A percentile compares a stretch with the other conserved stretches of the same genome.
These are phyloP conservation scores for Mycena kentingensis DNA, from an alignment of 768 basidiomycete genomes.

Conservation along the genomic window DNA sequence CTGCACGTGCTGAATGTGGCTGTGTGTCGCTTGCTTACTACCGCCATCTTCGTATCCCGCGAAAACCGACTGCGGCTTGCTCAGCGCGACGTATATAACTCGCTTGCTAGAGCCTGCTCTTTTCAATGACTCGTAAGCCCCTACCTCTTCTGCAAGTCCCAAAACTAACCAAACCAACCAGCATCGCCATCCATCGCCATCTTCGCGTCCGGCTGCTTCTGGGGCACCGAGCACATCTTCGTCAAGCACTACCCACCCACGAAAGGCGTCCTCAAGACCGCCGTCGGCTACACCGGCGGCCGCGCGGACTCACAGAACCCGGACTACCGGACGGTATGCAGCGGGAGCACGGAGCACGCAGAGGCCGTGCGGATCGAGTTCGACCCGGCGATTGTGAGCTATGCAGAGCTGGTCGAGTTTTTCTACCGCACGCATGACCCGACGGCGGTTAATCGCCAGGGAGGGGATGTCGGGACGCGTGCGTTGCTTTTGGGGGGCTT, in stretches of 20 bases:
- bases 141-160: too few relatives aligned
- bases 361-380: slow-evolving; percentile 70
- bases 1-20: too few relatives aligned
- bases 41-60: too few relatives aligned
- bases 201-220: slow-evolving; percentile 50
- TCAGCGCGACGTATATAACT: too few relatives aligned
- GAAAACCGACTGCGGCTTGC: too few relatives aligned
- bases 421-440: slow-evolving; percentile 80
- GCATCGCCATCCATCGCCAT: background rate
- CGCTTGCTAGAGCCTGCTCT: too few relatives aligned
- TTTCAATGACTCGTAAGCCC: too few relatives aligned
- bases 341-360: slow-evolving; percentile 68
- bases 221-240: slow-evolving; percentile 67
- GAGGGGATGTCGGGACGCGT: slow-evolving; percentile 64
- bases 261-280: slow-evolving; percentile 55
- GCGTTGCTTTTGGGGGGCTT: slow-evolving; percentile 22
- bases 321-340: slow-evolving; percentile 62
- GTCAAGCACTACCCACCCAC: slow-evolving; percentile 55
- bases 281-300: slow-evolving; percentile 64
- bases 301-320: slow-evolving; percentile 41
- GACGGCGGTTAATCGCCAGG: slow-evolving; percentile 63
- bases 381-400: slow-evolving; percentile 60
- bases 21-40: too few relatives aligned
- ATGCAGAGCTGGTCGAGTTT: slow-evolving; percentile 77
- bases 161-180: too few relatives aligned